A percentile compares a stretch with the other conserved stretches of the same genome.
Evolutionary conservation across 768 basidiomycete species (phyloP).

Genomic region (Leccinum variicolor): DNA sequence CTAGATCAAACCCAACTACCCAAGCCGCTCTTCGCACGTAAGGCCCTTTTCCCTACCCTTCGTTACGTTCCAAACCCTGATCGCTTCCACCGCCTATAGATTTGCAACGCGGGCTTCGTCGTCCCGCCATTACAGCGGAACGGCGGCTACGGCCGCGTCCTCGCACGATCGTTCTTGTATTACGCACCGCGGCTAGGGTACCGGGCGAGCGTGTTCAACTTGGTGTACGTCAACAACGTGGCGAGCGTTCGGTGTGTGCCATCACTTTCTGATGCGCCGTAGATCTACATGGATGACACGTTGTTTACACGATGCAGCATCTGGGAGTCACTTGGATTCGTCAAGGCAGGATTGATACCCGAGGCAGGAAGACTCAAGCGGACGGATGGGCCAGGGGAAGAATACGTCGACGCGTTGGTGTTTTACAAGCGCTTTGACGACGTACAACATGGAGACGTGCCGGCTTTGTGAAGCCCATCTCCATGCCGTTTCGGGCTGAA

Average conservation of each 20-base stretch:
- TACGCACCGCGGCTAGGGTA: slow-evolving; percentile 81
- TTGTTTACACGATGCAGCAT: slow-evolving; percentile 40
- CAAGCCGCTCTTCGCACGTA: slow-evolving; percentile 86
- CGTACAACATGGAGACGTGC: not conserved
- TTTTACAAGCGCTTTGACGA: slow-evolving; percentile 75
- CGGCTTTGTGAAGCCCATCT: not conserved
- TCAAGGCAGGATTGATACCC: slow-evolving; percentile 73
- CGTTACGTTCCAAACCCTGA: not conserved
- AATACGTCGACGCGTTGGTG: slow-evolving; percentile 86
- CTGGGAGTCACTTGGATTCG: slow-evolving; percentile 84
- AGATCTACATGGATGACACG: not conserved
- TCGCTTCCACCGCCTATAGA: slow-evolving; percentile 30
- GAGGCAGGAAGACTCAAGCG: slow-evolving; percentile 68
- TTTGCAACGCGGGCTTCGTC: slow-evolving; percentile 89
- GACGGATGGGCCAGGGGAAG: slow-evolving; percentile 70
- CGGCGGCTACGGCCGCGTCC: slow-evolving; percentile 60
- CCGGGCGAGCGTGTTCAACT: slow-evolving; percentile 81
- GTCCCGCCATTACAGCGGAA: slow-evolving; percentile 63
- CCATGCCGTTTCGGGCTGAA: not conserved
- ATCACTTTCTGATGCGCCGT: not conserved
- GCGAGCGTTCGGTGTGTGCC: slow-evolving; percentile 61
- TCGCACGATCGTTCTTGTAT: slow-evolving; percentile 76
- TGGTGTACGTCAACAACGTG: slow-evolving; percentile 83
- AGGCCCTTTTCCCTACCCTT: slow-evolving; percentile 30
- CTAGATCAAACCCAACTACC: slow-evolving; percentile 85